A percentile compares a stretch with the other conserved stretches of the same genome.
These are phyloP conservation scores for Capsicum pubescens DNA, from an alignment of 257 asterid species.

Conservation along the genomic window DNA sequence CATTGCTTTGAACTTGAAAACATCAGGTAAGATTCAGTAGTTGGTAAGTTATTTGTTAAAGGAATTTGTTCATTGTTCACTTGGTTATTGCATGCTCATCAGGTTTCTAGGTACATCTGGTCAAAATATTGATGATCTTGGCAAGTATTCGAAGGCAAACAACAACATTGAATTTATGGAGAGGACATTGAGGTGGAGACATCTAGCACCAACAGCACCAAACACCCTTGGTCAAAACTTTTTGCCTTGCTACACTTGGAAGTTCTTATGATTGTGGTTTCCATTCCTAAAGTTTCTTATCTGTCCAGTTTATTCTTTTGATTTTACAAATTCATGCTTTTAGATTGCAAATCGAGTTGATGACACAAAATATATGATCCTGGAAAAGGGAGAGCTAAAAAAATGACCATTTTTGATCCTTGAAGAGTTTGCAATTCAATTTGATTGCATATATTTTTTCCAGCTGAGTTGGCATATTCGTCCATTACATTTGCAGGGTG, in stretches of 20 bases:
- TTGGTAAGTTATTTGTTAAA: not conserved
- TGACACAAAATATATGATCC: not conserved
- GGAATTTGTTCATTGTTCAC: constrained; percentile 20
- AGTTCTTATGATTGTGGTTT: constrained; percentile 19
- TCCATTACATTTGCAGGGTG: constrained; percentile 61
- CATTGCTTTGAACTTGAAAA: constrained; percentile 90
- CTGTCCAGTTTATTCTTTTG: constrained; percentile 5
- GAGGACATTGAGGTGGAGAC: constrained; percentile 97
- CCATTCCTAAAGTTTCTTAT: constrained; percentile 13
- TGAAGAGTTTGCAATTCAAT: constrained; percentile 1
- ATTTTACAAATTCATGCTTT: constrained; percentile 14
- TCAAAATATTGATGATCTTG: constrained; percentile 89
- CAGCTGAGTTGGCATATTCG: not conserved
- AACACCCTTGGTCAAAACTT: constrained; percentile 80
- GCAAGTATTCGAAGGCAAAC: constrained; percentile 76
- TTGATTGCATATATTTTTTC: constrained; percentile 20
- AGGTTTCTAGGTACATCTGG: constrained; percentile 98
- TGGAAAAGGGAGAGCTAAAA: constrained; percentile 18
- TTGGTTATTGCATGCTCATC: constrained; percentile 37
- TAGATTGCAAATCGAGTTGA: not conserved
- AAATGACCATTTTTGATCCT: not conserved
- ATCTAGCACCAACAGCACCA: constrained; percentile 95
- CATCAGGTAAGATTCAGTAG: constrained; percentile 56
- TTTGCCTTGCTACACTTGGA: constrained; percentile 17
- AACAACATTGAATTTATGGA: constrained; percentile 75